Percentiles rank a stretch among this genome's conserved stretches.
phyloP scores from a whole-genome alignment of 371 early-diverging fungal species.

The Blakeslea trispora region DNA sequence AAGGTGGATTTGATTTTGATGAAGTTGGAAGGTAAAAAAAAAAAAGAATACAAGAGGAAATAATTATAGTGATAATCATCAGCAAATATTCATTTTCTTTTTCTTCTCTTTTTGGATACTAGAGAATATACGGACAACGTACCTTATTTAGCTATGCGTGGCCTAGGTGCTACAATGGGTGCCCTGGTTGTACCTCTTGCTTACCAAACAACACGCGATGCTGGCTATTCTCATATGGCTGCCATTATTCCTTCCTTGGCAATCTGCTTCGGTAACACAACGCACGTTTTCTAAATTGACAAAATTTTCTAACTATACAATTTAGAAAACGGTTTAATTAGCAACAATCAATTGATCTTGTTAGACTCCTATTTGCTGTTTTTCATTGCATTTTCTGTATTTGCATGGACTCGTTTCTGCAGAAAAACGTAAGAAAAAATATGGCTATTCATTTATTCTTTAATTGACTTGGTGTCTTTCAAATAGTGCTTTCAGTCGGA shows the following conservation, averaged over 20 bases:
- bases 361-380: conserved; percentile 89
- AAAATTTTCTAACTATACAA: conserved; percentile 7
- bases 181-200: conserved; percentile 76
- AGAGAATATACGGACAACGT: conserved; percentile 57
- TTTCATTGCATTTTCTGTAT: conserved; percentile 73
- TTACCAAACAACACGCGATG: conserved; percentile 77
- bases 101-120: no score
- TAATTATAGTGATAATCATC: no score
- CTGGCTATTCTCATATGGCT: conserved; percentile 71
- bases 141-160: conserved; percentile 86
- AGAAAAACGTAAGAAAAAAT: conserved; percentile 41
- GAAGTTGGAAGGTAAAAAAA: conserved; percentile 71
- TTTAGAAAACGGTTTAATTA: conserved; percentile 84
- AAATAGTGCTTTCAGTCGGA: conserved; percentile 57
- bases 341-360: conserved; percentile 89
- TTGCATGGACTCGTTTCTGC: conserved; percentile 80
- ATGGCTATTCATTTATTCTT: no score
- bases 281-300: conserved; percentile 8
- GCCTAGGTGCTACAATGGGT: conserved; percentile 74
- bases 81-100: no score
- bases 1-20: conserved; percentile 87
- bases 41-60: background rate
- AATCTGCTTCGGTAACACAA: conserved; percentile 65
- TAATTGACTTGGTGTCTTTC: no score
- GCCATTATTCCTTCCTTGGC: conserved; percentile 70